Conservation (phyloP, 2,329 filamentous ascomycete species). For the Verticillium klebahnii region DNA sequence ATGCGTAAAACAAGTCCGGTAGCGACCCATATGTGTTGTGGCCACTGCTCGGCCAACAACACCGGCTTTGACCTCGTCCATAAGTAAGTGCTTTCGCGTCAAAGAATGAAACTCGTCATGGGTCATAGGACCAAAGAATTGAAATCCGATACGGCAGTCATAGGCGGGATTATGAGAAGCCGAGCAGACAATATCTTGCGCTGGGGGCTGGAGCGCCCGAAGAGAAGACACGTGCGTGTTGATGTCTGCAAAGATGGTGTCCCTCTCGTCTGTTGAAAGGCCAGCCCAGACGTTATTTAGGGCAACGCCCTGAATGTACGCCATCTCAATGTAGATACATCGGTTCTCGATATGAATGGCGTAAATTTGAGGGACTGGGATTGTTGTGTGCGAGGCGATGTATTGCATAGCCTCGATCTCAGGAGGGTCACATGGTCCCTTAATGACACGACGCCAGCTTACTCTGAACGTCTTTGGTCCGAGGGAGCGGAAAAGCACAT, state of each 20-base stretch:
- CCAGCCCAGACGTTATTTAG: slow-evolving; percentile 14
- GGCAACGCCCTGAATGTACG: slow-evolving; percentile 14
- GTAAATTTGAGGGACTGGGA: slow-evolving; percentile 22
- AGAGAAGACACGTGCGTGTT: slow-evolving; percentile 16
- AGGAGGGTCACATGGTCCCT: slow-evolving; percentile 21
- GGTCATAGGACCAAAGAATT: slow-evolving; percentile 19
- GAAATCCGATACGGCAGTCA: slow-evolving; percentile 16
- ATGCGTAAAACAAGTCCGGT: slow-evolving; percentile 20
- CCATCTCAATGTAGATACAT: slow-evolving; percentile 22
- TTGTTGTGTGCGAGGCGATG: slow-evolving; percentile 18
- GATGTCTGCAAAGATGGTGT: slow-evolving; percentile 17
- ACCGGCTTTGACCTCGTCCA: slow-evolving; percentile 16
- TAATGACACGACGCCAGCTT: slow-evolving; percentile 23
- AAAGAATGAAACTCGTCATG: slow-evolving; percentile 20
- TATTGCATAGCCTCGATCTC: slow-evolving; percentile 26
- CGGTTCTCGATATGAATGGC: slow-evolving; percentile 14
- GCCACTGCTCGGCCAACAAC: slow-evolving; percentile 17
- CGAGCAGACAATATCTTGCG: slow-evolving; percentile 5
- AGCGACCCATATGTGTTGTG: slow-evolving; percentile 16
- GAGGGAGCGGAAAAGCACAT: slow-evolving; percentile 16
- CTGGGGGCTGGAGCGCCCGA: slow-evolving; percentile 18
- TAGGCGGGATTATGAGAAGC: slow-evolving; percentile 2
- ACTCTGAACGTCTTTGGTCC: slow-evolving; percentile 13
- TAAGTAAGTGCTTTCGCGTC: slow-evolving; percentile 13
- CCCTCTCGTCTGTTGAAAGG: slow-evolving; percentile 15